Base-by-base conservation (phyloP, 208 protist genomes). In the Endotrypanum monterogeii region DNA sequence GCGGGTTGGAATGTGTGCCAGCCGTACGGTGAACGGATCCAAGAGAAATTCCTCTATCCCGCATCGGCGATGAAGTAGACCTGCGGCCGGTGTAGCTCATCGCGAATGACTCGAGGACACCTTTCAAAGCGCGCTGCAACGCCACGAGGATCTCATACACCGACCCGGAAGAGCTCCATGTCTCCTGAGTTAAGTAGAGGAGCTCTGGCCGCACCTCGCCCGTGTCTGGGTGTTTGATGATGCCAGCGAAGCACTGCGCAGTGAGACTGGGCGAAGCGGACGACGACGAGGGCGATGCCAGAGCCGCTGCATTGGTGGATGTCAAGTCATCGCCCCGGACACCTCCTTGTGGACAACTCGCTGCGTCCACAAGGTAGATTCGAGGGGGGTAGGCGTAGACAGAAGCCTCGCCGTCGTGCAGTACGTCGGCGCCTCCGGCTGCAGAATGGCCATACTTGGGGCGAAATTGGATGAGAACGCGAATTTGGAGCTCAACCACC, bases 121-220 rank as follows among this genome's bases (percentile, higher is more conserved):
- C 50, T 9, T 71, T 39, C 35, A 85, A 54, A 14, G 28, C 62
- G 20, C 50, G 41, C 58, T 88, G 84, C 48, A 88, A 57, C 41
- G 67, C 56, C 4, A 71, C 46, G 1, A 88, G 66, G 20, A 88
- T 66, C 16, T 80, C 74, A 46, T 81, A 88, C 28, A 88, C 68
- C 20, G 76, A 82, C 11, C 79, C 72, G 0, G 63, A 74, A 11
- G 61, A 57, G n/a, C 62, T 62, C 75, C 74, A 80, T 57, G 60
- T 72, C 54, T 78, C 80, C 14, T 72, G 67, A 37, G 74, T 78
- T 0, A 80, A 76, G 20, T 57, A 58, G 7, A 85, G 20, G 16
- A 58, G 25, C 56, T 78, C 76, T 5, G 71, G 58, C 1, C 52
- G 11, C 3, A 85, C 76, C 51, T 78, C 67, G 5, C 81, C 81